Conservation (phyloP, 2,329 filamentous ascomycete species). For the Stemphylium beticola region DNA sequence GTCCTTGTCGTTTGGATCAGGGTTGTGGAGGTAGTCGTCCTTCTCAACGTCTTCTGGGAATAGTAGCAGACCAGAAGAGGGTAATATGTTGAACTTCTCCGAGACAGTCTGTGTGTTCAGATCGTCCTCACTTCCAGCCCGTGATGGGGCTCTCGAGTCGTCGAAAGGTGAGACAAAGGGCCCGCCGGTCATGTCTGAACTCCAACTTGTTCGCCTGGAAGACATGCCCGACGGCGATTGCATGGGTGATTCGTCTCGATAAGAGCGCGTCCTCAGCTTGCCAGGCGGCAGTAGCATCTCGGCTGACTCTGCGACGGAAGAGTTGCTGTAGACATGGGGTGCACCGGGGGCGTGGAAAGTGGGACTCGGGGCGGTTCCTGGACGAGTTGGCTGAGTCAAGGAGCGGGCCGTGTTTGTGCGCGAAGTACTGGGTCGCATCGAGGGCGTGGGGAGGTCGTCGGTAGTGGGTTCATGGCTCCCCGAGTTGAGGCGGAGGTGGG, state of each 20-base stretch:
- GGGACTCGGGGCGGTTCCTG: slow-evolving; percentile 44
- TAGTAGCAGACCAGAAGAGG: slow-evolving; percentile 68
- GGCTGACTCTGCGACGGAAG: slow-evolving; percentile 51
- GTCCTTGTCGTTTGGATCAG: slow-evolving; percentile 68
- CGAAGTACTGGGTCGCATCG: slow-evolving; percentile 45
- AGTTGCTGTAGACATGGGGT: slow-evolving; percentile 45
- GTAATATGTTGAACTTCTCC: slow-evolving; percentile 75
- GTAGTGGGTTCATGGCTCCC: slow-evolving; percentile 60
- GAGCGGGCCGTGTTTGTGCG: slow-evolving; percentile 54
- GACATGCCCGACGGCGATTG: slow-evolving; percentile 62
- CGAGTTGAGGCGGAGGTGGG: slow-evolving; percentile 70
- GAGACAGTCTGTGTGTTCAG: slow-evolving; percentile 75
- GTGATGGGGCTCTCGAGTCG: slow-evolving; percentile 64
- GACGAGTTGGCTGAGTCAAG: slow-evolving; percentile 49
- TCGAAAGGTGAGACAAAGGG: slow-evolving; percentile 64
- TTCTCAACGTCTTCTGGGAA: slow-evolving; percentile 77
- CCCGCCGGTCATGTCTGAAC: slow-evolving; percentile 62
- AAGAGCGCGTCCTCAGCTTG: slow-evolving; percentile 56
- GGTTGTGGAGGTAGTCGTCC: slow-evolving; percentile 75
- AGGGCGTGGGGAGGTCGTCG: slow-evolving; percentile 39
- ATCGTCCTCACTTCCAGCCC: slow-evolving; percentile 68
- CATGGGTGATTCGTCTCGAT: slow-evolving; percentile 58
- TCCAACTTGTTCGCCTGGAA: slow-evolving; percentile 70
- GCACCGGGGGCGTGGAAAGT: slow-evolving; percentile 33
- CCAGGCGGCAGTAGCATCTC: slow-evolving; percentile 59